Conservation (phyloP, 495 filamentous ascomycete genomes). For the Tetracladium setigerum region DNA sequence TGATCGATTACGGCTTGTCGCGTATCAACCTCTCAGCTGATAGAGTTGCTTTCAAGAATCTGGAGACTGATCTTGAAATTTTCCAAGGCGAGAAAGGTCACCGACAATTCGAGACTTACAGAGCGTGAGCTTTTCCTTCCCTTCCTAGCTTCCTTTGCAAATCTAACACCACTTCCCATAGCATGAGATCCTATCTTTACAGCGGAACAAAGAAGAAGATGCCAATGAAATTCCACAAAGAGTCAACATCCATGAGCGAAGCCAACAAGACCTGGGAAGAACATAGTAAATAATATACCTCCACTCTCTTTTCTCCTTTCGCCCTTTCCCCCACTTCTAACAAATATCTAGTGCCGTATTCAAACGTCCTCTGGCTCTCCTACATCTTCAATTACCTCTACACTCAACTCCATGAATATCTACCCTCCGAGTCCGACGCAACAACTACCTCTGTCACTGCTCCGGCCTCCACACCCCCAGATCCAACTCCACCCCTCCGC, state of each 20-base stretch:
- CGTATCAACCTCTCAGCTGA: constrained; percentile 35
- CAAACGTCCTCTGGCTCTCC: constrained; percentile 48
- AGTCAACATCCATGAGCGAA: constrained; percentile 18
- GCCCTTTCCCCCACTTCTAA: constrained; percentile 18
- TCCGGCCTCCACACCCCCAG: too few species aligned
- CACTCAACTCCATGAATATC: not conserved
- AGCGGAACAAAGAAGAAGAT: constrained; percentile 26
- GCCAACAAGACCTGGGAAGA: constrained; percentile 16
- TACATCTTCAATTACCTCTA: constrained; percentile 26
- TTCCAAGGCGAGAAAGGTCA: constrained; percentile 24
- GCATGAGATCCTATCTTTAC: constrained; percentile 43
- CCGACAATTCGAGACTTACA: constrained; percentile 25
- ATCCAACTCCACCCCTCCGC: too few species aligned
- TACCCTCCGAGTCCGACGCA: too few species aligned
- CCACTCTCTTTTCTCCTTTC: not conserved
- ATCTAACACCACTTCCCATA: constrained; percentile 7
- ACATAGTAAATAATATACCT: not conserved
- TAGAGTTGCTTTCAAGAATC: constrained; percentile 34
- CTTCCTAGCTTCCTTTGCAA: not conserved
- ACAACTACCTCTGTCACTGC: too few species aligned
- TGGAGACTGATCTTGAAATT: constrained; percentile 43
- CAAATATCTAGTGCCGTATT: constrained; percentile 30
- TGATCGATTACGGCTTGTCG: constrained; percentile 88
- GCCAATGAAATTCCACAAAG: constrained; percentile 25
- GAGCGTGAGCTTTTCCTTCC: constrained; percentile 24